Conservation (phyloP, 2,329 filamentous ascomycete genomes). For the Onygena corvina region DNA sequence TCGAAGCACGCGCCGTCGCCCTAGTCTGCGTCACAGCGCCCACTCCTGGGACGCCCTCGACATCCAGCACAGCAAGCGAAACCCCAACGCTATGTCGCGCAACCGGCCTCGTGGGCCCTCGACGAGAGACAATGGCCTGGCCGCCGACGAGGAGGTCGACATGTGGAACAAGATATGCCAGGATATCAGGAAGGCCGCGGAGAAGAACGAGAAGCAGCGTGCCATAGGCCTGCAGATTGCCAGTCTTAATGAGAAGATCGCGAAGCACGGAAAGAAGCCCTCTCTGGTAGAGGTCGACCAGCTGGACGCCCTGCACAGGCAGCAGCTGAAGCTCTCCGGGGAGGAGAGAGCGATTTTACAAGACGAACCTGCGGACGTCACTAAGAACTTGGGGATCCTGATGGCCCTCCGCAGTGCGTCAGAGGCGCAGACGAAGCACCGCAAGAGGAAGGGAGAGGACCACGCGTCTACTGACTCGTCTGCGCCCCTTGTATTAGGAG, state of each 20-base stretch:
- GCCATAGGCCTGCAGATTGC: conserved; percentile 31
- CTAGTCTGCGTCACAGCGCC: neutral
- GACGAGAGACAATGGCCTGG: conserved; percentile 33
- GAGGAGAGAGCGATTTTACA: conserved; percentile 38
- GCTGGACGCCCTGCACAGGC: conserved; percentile 36
- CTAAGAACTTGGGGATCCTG: conserved; percentile 40
- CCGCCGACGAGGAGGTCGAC: conserved; percentile 35
- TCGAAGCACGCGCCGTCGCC: conserved; percentile 9
- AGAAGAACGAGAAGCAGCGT: conserved; percentile 34
- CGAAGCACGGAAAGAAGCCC: conserved; percentile 29
- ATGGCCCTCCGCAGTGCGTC: conserved; percentile 38
- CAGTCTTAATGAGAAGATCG: conserved; percentile 34
- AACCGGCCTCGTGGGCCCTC: conserved; percentile 31
- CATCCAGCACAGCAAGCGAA: conserved; percentile 9
- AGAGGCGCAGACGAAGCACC: conserved; percentile 36
- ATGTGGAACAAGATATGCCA: conserved; percentile 36
- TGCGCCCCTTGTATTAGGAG: conserved; percentile 28
- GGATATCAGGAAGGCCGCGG: conserved; percentile 33
- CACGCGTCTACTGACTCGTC: conserved; percentile 35
- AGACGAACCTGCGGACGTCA: conserved; percentile 40
- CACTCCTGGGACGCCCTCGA: conserved; percentile 21
- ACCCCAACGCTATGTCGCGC: conserved; percentile 28
- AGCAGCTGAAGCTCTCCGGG: conserved; percentile 37
- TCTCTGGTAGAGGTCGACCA: conserved; percentile 32
- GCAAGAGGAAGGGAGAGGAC: conserved; percentile 38